Conservation (phyloP, 805 yeast species). For the Pichia cabralensis region DNA sequence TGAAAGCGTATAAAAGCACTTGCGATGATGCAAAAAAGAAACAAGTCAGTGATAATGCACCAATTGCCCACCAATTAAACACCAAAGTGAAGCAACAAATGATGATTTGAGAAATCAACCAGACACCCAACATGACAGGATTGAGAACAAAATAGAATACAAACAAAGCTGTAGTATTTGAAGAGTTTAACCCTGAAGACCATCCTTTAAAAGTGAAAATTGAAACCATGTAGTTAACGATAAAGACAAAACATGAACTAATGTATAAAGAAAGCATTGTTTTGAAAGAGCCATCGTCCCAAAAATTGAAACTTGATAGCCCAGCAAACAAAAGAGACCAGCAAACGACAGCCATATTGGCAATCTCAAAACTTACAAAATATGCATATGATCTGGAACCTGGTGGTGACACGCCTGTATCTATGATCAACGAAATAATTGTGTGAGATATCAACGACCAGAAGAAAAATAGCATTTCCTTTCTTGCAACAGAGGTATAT, state of each 20-base stretch:
- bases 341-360: conserved; percentile 62
- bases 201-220: conserved; percentile 66
- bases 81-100: conserved; percentile 59
- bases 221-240: conserved; percentile 55
- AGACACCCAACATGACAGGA: conserved; percentile 52
- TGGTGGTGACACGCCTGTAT: conserved; percentile 89
- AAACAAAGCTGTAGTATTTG: conserved; percentile 59
- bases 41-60: conserved; percentile 64
- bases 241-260: conserved; percentile 47
- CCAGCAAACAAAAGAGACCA: conserved; percentile 65
- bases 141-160: conserved; percentile 63
- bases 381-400: conserved; percentile 66
- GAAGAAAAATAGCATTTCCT: conserved; percentile 72
- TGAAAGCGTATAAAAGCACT: conserved; percentile 60
- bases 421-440: conserved; percentile 65
- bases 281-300: conserved; percentile 83
- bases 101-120: conserved; percentile 56
- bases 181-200: conserved; percentile 37
- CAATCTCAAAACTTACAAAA: conserved; percentile 76
- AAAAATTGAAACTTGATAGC: conserved; percentile 72
- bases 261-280: conserved; percentile 51
- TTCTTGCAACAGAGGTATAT: conserved; percentile 90
- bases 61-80: conserved; percentile 75
- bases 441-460: conserved; percentile 48
- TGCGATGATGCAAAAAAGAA: conserved; percentile 79